Base-by-base conservation (phyloP, 139 green algal species). In the Chlorokybus atmophyticus region DNA sequence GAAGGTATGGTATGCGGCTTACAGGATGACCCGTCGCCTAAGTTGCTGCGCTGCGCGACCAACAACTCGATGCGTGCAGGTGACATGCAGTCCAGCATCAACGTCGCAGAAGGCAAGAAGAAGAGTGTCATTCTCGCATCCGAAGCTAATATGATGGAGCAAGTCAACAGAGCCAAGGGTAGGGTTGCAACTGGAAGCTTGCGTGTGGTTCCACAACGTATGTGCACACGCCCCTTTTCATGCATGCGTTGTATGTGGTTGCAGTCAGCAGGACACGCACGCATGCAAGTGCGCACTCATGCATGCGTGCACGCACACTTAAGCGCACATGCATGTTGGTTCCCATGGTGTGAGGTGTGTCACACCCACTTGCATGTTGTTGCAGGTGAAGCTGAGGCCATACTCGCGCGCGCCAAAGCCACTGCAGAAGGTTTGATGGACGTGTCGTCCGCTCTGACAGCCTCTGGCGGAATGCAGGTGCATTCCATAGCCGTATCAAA, bases 81-180 rank as follows among this genome's bases (percentile, higher is more conserved):
- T 2, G 40, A 82, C 49, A 54, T 76, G 23, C 84, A 95, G 72
- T 71, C 71, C 47, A 84, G 85, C 55, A 95, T 98, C 71, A 98
- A 98, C 61, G 75, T 88, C 32, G 87, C 90, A 3, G 86, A 96
- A 68, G 90, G 74, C 2, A 50, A 85, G 52, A 96, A 96, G 70
- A 61, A 77, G 55, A 29, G 40, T 35, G 57, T 61, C 32, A 93
- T 96, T 42, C 68, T 95, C 23, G 62, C 68, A 1, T 95, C 90
- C 0, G 85, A 95, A 70, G 90, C 78, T 0, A 59, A 75, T 1
- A 72, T 71, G 39, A 49, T 82, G 66, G 78, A 93, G 32, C 54
- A 78, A n/a, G 86, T 94, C 59, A 95, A 95, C 73, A 64, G 78
- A 3, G 89, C 89, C 0, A 55, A 61, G 32, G 88, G 59, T 66